Percentiles rank a stretch among this genome's conserved stretches.
Conservation (phyloP, 306 rosid species). For the Lagenaria siceraria region DNA sequence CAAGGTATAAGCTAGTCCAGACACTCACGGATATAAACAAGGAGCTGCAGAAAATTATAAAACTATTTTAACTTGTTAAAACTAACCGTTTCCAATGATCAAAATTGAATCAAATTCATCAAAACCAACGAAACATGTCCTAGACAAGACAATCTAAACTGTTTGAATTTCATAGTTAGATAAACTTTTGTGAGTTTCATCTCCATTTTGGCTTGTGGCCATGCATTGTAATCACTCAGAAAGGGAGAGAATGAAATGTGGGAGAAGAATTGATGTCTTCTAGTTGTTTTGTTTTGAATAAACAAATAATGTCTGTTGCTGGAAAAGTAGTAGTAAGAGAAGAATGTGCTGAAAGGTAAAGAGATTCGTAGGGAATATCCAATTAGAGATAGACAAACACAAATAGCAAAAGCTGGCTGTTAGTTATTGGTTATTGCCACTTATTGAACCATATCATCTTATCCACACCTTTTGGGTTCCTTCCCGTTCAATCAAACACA, state of each 20-base stretch:
- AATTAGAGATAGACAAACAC: not conserved
- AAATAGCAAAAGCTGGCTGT: not conserved
- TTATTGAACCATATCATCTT: not conserved
- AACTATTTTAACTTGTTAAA: too few species aligned
- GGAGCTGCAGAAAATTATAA: not conserved
- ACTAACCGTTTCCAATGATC: not conserved
- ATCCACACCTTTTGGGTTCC: not conserved
- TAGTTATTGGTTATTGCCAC: not conserved
- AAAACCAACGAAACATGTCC: too few species aligned
- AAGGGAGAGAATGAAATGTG: not conserved
- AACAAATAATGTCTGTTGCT: not conserved
- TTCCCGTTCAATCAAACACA: not conserved
- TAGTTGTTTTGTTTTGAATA: not conserved
- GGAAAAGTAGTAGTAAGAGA: not conserved
- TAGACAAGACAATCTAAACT: too few species aligned
- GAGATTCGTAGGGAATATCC: not conserved
- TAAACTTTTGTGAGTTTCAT: too few species aligned
- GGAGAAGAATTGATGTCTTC: not conserved
- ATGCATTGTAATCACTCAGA: not conserved
- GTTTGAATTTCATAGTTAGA: too few species aligned
- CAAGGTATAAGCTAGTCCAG: too few species aligned
- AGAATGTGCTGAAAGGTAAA: not conserved
- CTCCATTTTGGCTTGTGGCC: not conserved
- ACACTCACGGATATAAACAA: too few species aligned
- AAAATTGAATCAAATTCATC: too few species aligned